phyloP scores from a whole-genome alignment of 805 yeast genomes.

The Priceomyces carsonii region DNA sequence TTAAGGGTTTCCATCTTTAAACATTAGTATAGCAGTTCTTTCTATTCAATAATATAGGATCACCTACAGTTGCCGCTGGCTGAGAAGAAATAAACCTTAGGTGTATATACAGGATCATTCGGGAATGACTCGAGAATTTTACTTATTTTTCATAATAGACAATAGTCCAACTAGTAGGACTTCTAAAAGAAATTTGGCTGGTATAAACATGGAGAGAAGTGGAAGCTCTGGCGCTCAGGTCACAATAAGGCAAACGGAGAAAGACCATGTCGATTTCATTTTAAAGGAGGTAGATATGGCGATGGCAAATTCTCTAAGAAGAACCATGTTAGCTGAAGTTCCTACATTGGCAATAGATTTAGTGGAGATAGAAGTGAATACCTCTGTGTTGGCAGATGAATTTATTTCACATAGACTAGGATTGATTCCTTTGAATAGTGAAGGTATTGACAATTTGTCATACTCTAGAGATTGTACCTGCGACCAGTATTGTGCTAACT shows the following conservation, averaged over 20 bases:
- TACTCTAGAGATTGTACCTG: slow-evolving; percentile 97
- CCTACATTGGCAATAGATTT: slow-evolving; percentile 96
- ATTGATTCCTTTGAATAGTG: slow-evolving; percentile 81
- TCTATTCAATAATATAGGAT: too few relatives aligned
- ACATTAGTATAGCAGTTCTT: too few relatives aligned
- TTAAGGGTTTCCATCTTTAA: slow-evolving; percentile 1
- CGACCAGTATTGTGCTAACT: slow-evolving; percentile 94
- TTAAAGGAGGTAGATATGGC: slow-evolving; percentile 84
- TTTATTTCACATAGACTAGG: slow-evolving; percentile 94
- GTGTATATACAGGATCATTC: too few relatives aligned
- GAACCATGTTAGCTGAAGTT: slow-evolving; percentile 93
- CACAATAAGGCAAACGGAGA: slow-evolving; percentile 82
- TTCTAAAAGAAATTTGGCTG: too few relatives aligned
- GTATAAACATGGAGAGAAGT: slow-evolving; percentile 25
- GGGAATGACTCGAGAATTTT: too few relatives aligned
- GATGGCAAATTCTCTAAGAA: slow-evolving; percentile 86
- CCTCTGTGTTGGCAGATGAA: slow-evolving; percentile 95
- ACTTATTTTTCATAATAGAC: too few relatives aligned
- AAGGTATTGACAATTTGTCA: slow-evolving; percentile 78
- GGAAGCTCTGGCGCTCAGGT: slow-evolving; percentile 66
- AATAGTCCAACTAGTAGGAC: too few relatives aligned
- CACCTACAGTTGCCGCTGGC: too few relatives aligned
- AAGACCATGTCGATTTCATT: slow-evolving; percentile 88
- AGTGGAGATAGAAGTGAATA: slow-evolving; percentile 90
- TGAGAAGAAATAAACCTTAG: too few relatives aligned